Evolutionary conservation across 2,329 filamentous ascomycete species (phyloP).

Genomic region (Pestalotiopsis sp.): DNA sequence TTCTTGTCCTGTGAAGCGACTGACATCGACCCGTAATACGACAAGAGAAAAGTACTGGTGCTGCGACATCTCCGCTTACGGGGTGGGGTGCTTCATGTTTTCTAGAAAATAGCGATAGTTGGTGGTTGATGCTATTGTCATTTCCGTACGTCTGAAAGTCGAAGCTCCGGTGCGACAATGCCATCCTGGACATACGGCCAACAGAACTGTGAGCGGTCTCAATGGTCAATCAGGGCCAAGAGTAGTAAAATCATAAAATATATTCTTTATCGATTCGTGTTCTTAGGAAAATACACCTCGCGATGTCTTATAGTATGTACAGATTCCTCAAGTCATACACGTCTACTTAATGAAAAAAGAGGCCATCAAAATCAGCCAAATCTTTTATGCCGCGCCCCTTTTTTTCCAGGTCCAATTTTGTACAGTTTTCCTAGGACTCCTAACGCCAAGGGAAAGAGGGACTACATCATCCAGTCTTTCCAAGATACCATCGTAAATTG

Average conservation of each 20-base stretch:
- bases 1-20: no score
- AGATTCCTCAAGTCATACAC: neutral
- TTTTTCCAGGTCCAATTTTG: neutral
- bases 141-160: no score
- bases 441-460: neutral
- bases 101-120: no score
- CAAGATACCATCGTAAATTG: slow-evolving; percentile 2
- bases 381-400: neutral
- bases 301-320: slow-evolving; percentile 6
- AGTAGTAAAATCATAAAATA: neutral
- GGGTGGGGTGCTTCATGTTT: no score
- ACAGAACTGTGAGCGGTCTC: no score
- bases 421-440: neutral
- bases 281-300: slow-evolving; percentile 1
- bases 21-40: no score
- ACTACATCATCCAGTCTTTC: neutral
- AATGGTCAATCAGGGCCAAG: neutral
- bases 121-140: no score
- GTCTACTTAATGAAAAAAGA: neutral
- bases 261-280: neutral
- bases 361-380: neutral
- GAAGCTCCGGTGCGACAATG: no score
- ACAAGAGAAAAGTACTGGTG: no score
- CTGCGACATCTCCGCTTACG: no score
- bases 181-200: no score